Evolutionary conservation across 2,329 filamentous ascomycete genomes (phyloP).

Genomic region (Parafenestella ontariensis): DNA sequence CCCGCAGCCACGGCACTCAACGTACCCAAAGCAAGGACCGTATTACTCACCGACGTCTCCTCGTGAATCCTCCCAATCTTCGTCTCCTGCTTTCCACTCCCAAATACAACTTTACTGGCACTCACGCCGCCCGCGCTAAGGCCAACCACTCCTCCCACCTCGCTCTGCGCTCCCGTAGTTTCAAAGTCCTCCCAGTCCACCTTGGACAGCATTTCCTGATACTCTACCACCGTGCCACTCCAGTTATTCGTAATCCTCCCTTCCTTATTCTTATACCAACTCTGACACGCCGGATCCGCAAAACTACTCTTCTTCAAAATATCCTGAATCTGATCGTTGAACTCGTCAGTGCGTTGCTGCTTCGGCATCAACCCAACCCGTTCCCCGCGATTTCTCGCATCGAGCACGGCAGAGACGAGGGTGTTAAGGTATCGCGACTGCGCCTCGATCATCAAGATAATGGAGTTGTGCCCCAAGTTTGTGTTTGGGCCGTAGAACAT

Average conservation of each 20-base stretch:
- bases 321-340: conserved; percentile 57
- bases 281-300: conserved; percentile 61
- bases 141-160: neutral
- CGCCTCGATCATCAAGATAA: conserved; percentile 69
- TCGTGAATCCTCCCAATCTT: conserved; percentile 55
- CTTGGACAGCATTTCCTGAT: conserved; percentile 56
- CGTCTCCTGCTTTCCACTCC: conserved; percentile 41
- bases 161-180: conserved; percentile 14
- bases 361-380: conserved; percentile 57
- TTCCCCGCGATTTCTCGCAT: conserved; percentile 51
- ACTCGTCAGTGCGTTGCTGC: conserved; percentile 47
- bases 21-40: conserved; percentile 44
- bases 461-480: conserved; percentile 61
- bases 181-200: conserved; percentile 58
- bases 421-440: conserved; percentile 63
- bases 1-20: conserved; percentile 47
- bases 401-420: conserved; percentile 58
- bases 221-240: conserved; percentile 61
- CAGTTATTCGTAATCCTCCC: conserved; percentile 66
- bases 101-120: conserved; percentile 44
- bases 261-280: conserved; percentile 64
- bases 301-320: conserved; percentile 56
- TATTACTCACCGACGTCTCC: conserved; percentile 53
- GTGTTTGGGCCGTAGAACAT: conserved; percentile 68
- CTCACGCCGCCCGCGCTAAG: conserved; percentile 9